Percentiles rank a stretch among this genome's conserved stretches.
phyloP scores from a whole-genome alignment of 2,329 filamentous ascomycete species.

The Dothiorella sarmentorum region DNA sequence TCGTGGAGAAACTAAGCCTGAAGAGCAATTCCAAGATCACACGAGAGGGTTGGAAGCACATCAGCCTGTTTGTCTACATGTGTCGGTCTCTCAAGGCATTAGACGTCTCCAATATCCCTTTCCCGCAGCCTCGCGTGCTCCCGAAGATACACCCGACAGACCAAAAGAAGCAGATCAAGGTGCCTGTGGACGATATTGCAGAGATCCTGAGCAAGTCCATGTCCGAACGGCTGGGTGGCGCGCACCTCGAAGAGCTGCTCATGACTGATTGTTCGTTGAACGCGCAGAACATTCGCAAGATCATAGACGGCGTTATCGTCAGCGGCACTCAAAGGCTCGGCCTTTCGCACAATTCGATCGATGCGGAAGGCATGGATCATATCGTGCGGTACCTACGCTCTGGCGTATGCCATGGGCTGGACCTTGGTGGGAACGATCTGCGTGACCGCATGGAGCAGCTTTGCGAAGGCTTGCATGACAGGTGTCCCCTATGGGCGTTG shows the following conservation, averaged over 20 bases:
- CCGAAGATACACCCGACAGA: constrained; percentile 38
- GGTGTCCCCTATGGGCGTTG: constrained; percentile 68
- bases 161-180: constrained; percentile 17
- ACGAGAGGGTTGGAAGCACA: constrained; percentile 83
- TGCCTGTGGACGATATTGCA: constrained; percentile 49
- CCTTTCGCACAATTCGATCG: constrained; percentile 77
- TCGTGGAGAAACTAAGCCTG: constrained; percentile 80
- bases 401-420: constrained; percentile 79
- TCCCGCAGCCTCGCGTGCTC: constrained; percentile 54
- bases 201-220: constrained; percentile 71
- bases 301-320: constrained; percentile 79
- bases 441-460: constrained; percentile 44
- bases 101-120: constrained; percentile 80
- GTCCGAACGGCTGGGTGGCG: constrained; percentile 70
- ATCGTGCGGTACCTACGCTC: constrained; percentile 72
- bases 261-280: constrained; percentile 75
- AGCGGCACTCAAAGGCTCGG: constrained; percentile 77
- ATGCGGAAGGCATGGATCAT: constrained; percentile 69
- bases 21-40: constrained; percentile 88
- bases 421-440: constrained; percentile 81
- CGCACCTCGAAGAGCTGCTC: constrained; percentile 76
- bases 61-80: constrained; percentile 86
- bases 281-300: constrained; percentile 65
- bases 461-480: constrained; percentile 50
- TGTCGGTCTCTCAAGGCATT: constrained; percentile 81